Base-by-base conservation (phyloP, 1,139 yeast species). In the Taiozyma sp. region DNA sequence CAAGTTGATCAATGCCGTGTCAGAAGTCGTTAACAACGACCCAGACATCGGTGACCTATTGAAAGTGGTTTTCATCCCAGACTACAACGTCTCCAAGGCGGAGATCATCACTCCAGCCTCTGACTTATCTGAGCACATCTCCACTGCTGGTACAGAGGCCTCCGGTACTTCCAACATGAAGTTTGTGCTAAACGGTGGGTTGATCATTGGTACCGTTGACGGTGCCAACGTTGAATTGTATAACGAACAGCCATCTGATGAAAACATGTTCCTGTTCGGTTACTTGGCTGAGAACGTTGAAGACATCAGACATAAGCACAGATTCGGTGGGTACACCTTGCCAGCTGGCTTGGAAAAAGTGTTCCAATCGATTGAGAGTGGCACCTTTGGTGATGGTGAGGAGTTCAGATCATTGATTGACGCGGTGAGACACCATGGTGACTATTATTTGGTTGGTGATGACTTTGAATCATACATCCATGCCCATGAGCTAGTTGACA, bases 61-160 rank as follows among this genome's bases (percentile, higher is more conserved):
- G 62, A 89, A 89, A 73, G 96, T 88, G 55, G 89, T 87, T 29
- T 90, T 88, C 65, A 78, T 90, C 58, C 96, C 96, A 39, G 97
- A 90, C 67, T 90, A 90, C 71, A 89, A 89, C 64, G 97, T 90
- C 46, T 87, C 96, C 47, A 90, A 89, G 71, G 97, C 97, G 0
- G 97, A 91, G 71, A 80, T 89, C 53, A 88, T 91, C 63, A 77
- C 82, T 57, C 97, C 97, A 24, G 97, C 93, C 19, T 83, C 93
- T 43, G 97, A 90, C 66, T 75, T 90, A 63, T 86, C 95, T 47
- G 95, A 90, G 70, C 98, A 90, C 71, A 91, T 90, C 59, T 89
- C 97, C n/a, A 90, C 97, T 46, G 97, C 97, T 11, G 98, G 98
- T 62, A 90, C 98, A 26, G 98, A 90, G 69, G 97, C 96, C 28